Evolutionary conservation across 805 yeast species (phyloP), one percentile per base, ranked within the genome.

Genomic region (Candida pini): DNA sequence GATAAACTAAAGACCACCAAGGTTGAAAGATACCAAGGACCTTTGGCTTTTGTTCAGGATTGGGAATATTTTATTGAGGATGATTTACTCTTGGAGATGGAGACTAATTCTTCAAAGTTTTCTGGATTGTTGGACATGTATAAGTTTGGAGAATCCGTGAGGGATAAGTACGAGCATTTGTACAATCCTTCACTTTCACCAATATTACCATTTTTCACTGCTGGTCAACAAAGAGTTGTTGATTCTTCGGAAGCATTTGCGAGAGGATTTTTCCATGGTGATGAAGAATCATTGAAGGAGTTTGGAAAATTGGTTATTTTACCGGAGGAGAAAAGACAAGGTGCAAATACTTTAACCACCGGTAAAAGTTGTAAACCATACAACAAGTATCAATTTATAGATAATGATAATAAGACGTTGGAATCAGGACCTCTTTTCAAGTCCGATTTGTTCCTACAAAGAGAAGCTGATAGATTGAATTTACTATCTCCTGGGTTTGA

Each of bases 341-440:
- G 86, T 22, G 78, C 73, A 22, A 71, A 78, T 54, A 66, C 81
- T 4, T 60, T 80, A 53, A 73, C 83, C 6, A 76, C 83, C 13
- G 61, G 71, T 18, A 53, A 60, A 35, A 67, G 66, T 9, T 70
- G 76, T 48, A 51, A 51, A 19, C 60, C 65, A 19, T 66, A 53
- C 37, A 49, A 64, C 35, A 48, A 54, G 15, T 50, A 50, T 16
- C 35, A 38, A 5, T 12, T 8, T 13, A 18, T 20, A 14, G 18
- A 29, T 3, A n/a, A 21, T 4, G 25, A 29, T 6, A 9, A 19
- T 18, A n/a, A 20, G 14, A 9, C 6, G 14, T 41, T 38, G 12
- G 47, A 43, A 16, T 36, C 37, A 22, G 34, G 30, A 4, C 13
- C 35, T 16, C 40, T 44, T 6, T 34, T 35, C 8, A 44, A 43